A percentile compares a stretch with the other conserved stretches of the same genome.
These are phyloP conservation scores for Chrysochromulina tobinii DNA, from an alignment of 78 protist species.

Conservation along the genomic window DNA sequence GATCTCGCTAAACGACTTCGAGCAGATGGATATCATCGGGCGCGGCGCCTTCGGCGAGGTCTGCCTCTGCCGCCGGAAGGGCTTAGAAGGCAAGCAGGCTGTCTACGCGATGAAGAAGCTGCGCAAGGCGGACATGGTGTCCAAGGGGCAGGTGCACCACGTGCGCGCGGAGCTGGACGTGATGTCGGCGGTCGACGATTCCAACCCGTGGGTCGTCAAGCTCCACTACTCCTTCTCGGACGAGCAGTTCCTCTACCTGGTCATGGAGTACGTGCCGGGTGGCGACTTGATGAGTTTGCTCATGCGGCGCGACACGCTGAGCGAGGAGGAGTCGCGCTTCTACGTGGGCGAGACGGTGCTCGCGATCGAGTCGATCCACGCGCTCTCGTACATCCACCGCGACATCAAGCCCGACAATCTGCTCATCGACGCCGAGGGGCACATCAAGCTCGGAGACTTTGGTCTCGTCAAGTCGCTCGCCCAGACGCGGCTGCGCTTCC, in stretches of 20 bases:
- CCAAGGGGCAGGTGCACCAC: slow-evolving; percentile 54
- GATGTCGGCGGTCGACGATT: slow-evolving; percentile 39
- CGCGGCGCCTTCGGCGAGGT: slow-evolving; percentile 66
- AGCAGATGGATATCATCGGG: slow-evolving; percentile 30
- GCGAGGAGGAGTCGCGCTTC: slow-evolving; percentile 38
- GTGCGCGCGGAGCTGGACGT: slow-evolving; percentile 71
- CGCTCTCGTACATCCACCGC: slow-evolving; percentile 23
- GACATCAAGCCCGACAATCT: slow-evolving; percentile 38
- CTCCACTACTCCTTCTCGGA: slow-evolving; percentile 56
- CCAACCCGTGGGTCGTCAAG: slow-evolving; percentile 44
- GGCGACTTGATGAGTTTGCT: slow-evolving; percentile 61
- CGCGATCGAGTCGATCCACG: slow-evolving; percentile 19
- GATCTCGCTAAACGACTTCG: slow-evolving; percentile 30
- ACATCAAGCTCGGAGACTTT: slow-evolving; percentile 78
- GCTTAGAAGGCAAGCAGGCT: no score
- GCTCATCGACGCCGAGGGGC: neutral
- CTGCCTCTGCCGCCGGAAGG: slow-evolving; percentile 23
- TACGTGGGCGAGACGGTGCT: slow-evolving; percentile 31
- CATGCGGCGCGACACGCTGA: slow-evolving; percentile 32
- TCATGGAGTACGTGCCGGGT: slow-evolving; percentile 57
- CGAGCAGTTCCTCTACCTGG: slow-evolving; percentile 38
- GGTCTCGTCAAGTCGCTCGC: slow-evolving; percentile 78
- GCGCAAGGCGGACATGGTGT: slow-evolving; percentile 59
- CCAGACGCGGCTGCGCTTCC: neutral
- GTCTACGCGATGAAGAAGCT: slow-evolving; percentile 64